These are phyloP conservation scores for Talaromyces wortmannii DNA, from an alignment of 495 filamentous ascomycete genomes.

Conservation along the genomic window DNA sequence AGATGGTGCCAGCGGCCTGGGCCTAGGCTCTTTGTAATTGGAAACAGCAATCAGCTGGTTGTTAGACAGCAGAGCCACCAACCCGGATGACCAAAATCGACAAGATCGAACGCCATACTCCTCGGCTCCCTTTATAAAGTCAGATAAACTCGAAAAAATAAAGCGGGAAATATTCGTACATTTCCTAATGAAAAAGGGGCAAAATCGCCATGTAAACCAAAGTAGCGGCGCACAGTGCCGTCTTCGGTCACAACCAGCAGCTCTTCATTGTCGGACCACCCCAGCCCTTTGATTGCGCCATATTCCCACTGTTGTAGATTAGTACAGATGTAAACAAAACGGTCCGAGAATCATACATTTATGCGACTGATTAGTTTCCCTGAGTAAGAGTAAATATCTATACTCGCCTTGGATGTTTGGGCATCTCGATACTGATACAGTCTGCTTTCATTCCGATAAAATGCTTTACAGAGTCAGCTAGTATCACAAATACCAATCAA, in stretches of 20 bases:
- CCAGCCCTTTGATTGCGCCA: slow-evolving; percentile 79
- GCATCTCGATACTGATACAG: slow-evolving; percentile 68
- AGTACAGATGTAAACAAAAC: slow-evolving; percentile 6
- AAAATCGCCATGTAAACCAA: slow-evolving; percentile 88
- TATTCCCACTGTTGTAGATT: slow-evolving; percentile 71
- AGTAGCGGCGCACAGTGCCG: slow-evolving; percentile 86
- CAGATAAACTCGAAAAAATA: neutral
- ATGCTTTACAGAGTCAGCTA: slow-evolving; percentile 43
- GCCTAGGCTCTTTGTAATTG: slow-evolving; percentile 83
- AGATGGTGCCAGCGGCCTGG: slow-evolving; percentile 70
- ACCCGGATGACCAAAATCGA: slow-evolving; percentile 84
- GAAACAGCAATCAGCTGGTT: slow-evolving; percentile 83
- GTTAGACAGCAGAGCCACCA: slow-evolving; percentile 88
- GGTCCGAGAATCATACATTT: slow-evolving; percentile 38
- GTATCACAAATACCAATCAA: neutral
- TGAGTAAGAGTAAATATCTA: slow-evolving; percentile 90
- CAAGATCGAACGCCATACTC: slow-evolving; percentile 80
- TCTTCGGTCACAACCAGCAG: slow-evolving; percentile 83
- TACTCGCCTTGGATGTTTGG: slow-evolving; percentile 68
- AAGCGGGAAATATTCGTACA: slow-evolving; percentile 32
- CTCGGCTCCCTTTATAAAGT: slow-evolving; percentile 59
- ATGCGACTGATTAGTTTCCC: slow-evolving; percentile 74
- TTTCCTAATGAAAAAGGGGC: slow-evolving; percentile 92
- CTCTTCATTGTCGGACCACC: slow-evolving; percentile 97
- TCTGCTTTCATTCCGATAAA: slow-evolving; percentile 84